A percentile compares a stretch with the other conserved stretches of the same genome.
Evolutionary conservation across 441 rosid species (phyloP).

Genomic region (Erodium chrysanthum): DNA sequence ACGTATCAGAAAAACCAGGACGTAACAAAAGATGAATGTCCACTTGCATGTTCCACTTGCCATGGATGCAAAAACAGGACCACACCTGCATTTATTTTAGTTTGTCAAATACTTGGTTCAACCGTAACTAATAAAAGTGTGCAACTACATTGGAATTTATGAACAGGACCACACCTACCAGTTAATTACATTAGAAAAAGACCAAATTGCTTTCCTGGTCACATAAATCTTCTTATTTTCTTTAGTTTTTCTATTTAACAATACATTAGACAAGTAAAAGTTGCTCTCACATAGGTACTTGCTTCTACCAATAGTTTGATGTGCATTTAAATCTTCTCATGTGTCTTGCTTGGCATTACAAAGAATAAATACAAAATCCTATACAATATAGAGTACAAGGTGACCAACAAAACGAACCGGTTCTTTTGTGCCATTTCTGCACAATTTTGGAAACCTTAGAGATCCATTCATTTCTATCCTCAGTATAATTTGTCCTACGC

Average conservation of each 20-base stretch:
- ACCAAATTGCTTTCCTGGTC: not conserved
- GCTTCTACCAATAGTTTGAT: too few relatives aligned
- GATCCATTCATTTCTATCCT: conserved; percentile 4
- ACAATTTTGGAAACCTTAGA: conserved; percentile 7
- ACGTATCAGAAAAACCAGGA: not conserved
- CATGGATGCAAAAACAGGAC: not conserved
- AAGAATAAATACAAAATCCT: not conserved
- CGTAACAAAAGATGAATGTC: conserved; percentile 1
- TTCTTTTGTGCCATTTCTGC: not conserved
- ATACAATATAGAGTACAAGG: not conserved
- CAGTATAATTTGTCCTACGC: not conserved
- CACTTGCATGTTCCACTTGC: not conserved
- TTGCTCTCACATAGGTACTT: too few relatives aligned
- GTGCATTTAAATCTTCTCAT: conserved; percentile 1
- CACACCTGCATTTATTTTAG: not conserved
- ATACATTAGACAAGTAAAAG: too few relatives aligned
- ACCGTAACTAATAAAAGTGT: too few relatives aligned
- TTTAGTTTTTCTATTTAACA: too few relatives aligned
- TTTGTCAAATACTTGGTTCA: not conserved
- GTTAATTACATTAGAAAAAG: too few relatives aligned
- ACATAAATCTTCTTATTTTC: too few relatives aligned
- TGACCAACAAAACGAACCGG: not conserved
- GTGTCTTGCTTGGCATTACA: not conserved
- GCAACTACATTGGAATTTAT: too few relatives aligned
- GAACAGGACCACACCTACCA: too few relatives aligned